Percentiles rank a stretch among this genome's conserved stretches.
Conservation (phyloP, 257 asterid genomes). For the Solanum pinnatisectum region DNA sequence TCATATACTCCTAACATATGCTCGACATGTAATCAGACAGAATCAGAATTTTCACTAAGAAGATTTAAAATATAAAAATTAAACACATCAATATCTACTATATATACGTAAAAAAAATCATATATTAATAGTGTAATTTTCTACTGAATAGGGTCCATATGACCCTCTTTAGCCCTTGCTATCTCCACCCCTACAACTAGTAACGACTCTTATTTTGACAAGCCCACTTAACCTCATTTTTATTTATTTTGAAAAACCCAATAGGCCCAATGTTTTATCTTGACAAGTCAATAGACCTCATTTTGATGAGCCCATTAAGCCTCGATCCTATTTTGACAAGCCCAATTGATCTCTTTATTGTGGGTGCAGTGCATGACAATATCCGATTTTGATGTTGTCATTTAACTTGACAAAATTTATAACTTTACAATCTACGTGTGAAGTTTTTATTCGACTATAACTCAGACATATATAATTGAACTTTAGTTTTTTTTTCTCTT, state of each 20-base stretch:
- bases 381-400: no score
- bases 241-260: not conserved
- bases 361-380: not conserved
- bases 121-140: no score
- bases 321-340: not conserved
- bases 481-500: fast-evolving
- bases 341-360: not conserved
- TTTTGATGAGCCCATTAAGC: not conserved
- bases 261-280: not conserved
- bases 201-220: not conserved
- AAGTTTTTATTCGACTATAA: not conserved
- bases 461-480: no score
- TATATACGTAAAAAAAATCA: no score
- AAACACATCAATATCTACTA: fast-evolving
- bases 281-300: not conserved
- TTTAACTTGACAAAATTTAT: no score
- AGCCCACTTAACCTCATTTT: not conserved
- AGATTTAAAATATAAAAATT: no score
- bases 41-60: no score
- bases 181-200: not conserved
- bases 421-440: not conserved
- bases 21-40: fast-evolving
- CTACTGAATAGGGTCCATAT: fast-evolving
- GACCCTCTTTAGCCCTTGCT: not conserved
- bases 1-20: not conserved